A percentile compares a stretch with the other conserved stretches of the same genome.
Evolutionary conservation across 768 basidiomycete species (phyloP).

Genomic region (Pholiota microspora): DNA sequence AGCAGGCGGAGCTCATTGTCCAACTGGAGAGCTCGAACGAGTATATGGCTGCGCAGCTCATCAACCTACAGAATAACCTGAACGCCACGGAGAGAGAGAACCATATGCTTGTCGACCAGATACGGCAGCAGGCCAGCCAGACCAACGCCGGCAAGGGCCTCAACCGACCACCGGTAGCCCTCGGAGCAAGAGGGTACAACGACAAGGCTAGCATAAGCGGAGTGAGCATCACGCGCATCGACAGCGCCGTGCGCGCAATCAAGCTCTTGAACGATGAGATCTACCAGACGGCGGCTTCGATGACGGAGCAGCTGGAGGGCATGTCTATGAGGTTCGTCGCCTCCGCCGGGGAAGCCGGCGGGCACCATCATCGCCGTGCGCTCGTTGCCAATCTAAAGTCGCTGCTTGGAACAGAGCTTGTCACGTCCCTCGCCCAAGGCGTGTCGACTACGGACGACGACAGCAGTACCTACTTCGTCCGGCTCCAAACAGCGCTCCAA

Average conservation of each 20-base stretch:
- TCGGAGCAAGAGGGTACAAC: neutral
- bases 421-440: slow-evolving; percentile 25
- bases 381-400: slow-evolving; percentile 27
- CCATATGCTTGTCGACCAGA: slow-evolving; percentile 31
- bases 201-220: neutral
- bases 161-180: slow-evolving; percentile 6
- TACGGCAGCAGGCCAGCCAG: slow-evolving; percentile 30
- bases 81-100: slow-evolving; percentile 26
- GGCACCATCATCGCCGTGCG: slow-evolving; percentile 15
- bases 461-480: slow-evolving; percentile 32
- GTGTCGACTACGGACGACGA: slow-evolving; percentile 17
- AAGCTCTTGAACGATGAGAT: slow-evolving; percentile 37
- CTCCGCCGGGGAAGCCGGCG: slow-evolving; percentile 5
- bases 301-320: slow-evolving; percentile 35
- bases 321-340: slow-evolving; percentile 24
- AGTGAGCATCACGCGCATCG: slow-evolving; percentile 9
- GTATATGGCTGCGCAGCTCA: slow-evolving; percentile 18
- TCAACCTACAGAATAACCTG: slow-evolving; percentile 18
- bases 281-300: slow-evolving; percentile 37
- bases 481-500: slow-evolving; percentile 33
- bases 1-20: slow-evolving; percentile 18
- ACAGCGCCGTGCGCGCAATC: slow-evolving; percentile 23
- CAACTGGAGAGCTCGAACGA: slow-evolving; percentile 20
- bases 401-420: slow-evolving; percentile 32
- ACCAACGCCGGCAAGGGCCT: slow-evolving; percentile 19